Base-by-base conservation (phyloP, 2,329 filamentous ascomycete genomes). In the Pyrenophora seminiperda region DNA sequence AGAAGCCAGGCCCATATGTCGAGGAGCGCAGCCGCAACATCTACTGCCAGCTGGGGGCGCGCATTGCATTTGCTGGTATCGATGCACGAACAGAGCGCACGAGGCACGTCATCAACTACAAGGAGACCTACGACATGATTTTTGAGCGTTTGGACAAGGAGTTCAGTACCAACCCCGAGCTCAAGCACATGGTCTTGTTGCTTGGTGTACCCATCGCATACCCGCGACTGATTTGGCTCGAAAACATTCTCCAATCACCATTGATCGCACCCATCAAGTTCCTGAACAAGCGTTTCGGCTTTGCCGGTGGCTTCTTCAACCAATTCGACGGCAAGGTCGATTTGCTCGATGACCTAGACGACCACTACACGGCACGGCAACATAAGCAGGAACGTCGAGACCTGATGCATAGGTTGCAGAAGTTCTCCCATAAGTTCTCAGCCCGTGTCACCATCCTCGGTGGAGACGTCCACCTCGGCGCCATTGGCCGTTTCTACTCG, bases 41-140 rank as follows among this genome's bases (percentile, higher is more conserved):
- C 53, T 87, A 84, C 72, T 84, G 83, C 71, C 82, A 84, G 46
- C 76, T 87, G 3, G 84, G 84, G 32, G 82, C 81, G 53, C 80
- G 88, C 7, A 86, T 89, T 62, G 81, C 85, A 30, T 83, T 84
- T 65, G 67, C 81, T 41, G 83, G 85, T 70, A 76, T 82, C 63
- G 81, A 85, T 70, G 81, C 82, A 7, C 79, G 82, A 11, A 84
- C 82, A n/a, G 81, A 87, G 82, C 89, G 92, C 18, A 97, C 93
- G 7, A 85, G 93, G 30, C 91, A 95, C 66, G 91, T 96, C 74
- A 86, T 97, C 75, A 97, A 97, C 76, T 97, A 96, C 65, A 72
- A 78, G 49, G 75, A 88, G 73, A 76, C 91, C 71, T 73, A 88
- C 76, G 68, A 82, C 66, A 55, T 82, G 76, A 79, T 87, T 38